A percentile compares a stretch with the other conserved stretches of the same genome.
phyloP scores from a whole-genome alignment of 148 eudicot species.

The Heliosperma pusillum region DNA sequence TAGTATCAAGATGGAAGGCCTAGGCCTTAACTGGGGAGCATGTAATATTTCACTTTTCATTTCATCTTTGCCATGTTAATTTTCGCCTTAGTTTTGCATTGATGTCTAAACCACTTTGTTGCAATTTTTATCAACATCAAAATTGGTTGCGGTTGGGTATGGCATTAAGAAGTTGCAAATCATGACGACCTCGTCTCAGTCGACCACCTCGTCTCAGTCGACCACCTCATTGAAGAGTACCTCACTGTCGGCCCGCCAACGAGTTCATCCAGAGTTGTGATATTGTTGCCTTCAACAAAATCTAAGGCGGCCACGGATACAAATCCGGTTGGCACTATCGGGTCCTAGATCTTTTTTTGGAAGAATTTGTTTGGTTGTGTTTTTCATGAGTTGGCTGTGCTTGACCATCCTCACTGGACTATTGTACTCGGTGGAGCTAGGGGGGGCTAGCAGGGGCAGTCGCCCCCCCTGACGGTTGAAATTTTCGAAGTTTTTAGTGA shows the following conservation, averaged over 20 bases:
- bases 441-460: too few relatives aligned
- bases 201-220: constrained; percentile 92
- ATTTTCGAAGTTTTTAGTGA: too few relatives aligned
- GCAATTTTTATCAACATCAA: constrained; percentile 43
- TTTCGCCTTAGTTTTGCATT: background rate
- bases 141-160: constrained; percentile 83
- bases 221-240: constrained; percentile 65
- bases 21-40: constrained; percentile 96
- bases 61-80: background rate
- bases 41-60: constrained; percentile 39
- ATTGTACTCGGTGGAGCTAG: too few relatives aligned
- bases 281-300: constrained; percentile 96
- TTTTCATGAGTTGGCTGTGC: constrained; percentile 7
- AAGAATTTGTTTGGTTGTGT: constrained; percentile 26
- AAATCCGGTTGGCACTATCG: background rate
- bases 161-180: constrained; percentile 87
- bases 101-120: background rate
- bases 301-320: constrained; percentile 32
- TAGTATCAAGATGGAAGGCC: constrained; percentile 73
- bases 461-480: too few relatives aligned
- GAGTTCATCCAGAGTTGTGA: constrained; percentile 94
- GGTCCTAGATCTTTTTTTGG: constrained; percentile 1
- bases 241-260: constrained; percentile 67
- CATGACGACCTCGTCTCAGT: constrained; percentile 88
- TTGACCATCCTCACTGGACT: constrained; percentile 4